Evolutionary conservation across 2,329 filamentous ascomycete species (phyloP).

Genomic region (Alternaria sp.): DNA sequence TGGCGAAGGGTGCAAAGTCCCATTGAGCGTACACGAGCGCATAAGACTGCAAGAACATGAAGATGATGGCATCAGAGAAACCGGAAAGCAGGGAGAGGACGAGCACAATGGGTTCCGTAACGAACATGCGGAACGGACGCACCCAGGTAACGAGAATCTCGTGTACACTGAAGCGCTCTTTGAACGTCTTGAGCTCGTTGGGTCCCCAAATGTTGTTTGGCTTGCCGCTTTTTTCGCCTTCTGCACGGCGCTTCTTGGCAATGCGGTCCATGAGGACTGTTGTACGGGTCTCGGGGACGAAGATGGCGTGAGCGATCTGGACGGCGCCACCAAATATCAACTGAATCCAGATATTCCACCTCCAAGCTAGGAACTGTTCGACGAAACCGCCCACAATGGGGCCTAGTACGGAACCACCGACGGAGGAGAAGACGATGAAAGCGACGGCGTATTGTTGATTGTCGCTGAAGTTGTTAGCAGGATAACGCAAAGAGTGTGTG

Average conservation of each 20-base stretch:
- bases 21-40: slow-evolving; percentile 73
- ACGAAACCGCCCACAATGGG: slow-evolving; percentile 82
- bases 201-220: slow-evolving; percentile 74
- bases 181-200: slow-evolving; percentile 66
- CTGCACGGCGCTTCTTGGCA: slow-evolving; percentile 75
- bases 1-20: slow-evolving; percentile 64
- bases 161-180: slow-evolving; percentile 48
- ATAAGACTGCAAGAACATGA: slow-evolving; percentile 80
- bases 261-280: slow-evolving; percentile 81
- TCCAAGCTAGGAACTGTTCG: slow-evolving; percentile 73
- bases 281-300: slow-evolving; percentile 79
- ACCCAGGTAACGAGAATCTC: slow-evolving; percentile 61
- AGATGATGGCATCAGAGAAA: slow-evolving; percentile 80
- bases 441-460: slow-evolving; percentile 74
- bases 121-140: slow-evolving; percentile 74
- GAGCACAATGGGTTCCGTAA: slow-evolving; percentile 78
- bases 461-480: slow-evolving; percentile 29
- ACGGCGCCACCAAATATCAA: slow-evolving; percentile 79
- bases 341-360: slow-evolving; percentile 86
- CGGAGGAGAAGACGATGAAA: slow-evolving; percentile 76
- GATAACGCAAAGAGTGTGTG: neutral
- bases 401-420: slow-evolving; percentile 78
- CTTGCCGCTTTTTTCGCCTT: slow-evolving; percentile 66
- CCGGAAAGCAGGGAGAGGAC: slow-evolving; percentile 75
- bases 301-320: slow-evolving; percentile 71